phyloP scores from a whole-genome alignment of 345 rosid species.

The Corchorus olitorius region DNA sequence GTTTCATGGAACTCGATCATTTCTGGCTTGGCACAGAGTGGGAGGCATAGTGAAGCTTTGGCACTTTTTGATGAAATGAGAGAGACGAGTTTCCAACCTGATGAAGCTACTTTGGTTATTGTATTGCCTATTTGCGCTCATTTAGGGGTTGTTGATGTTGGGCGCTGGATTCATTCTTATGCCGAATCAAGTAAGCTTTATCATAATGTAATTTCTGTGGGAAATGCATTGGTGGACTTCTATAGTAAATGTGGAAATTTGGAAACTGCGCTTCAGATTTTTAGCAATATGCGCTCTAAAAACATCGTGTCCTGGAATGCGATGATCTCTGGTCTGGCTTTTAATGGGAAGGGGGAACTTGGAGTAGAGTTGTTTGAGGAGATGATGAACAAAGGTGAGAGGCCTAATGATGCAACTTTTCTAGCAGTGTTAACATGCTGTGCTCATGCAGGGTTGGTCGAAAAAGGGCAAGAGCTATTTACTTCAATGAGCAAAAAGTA shows the following conservation, averaged over 20 bases:
- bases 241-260: slow-evolving; percentile 61
- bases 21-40: slow-evolving; percentile 53
- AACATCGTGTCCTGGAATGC: slow-evolving; percentile 66
- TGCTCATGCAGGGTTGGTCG: slow-evolving; percentile 58
- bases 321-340: slow-evolving; percentile 68
- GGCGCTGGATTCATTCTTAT: slow-evolving; percentile 51
- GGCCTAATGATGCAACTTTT: slow-evolving; percentile 57
- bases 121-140: slow-evolving; percentile 68
- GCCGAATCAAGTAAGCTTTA: slow-evolving; percentile 50
- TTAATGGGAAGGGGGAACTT: slow-evolving; percentile 54
- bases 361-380: slow-evolving; percentile 57
- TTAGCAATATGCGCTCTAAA: slow-evolving; percentile 49
- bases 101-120: slow-evolving; percentile 63
- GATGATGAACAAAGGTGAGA: slow-evolving; percentile 46
- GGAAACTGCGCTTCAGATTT: slow-evolving; percentile 47
- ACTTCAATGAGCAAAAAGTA: slow-evolving; percentile 43
- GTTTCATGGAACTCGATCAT: slow-evolving; percentile 77
- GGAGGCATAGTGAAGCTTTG: slow-evolving; percentile 63
- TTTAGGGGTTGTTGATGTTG: slow-evolving; percentile 52
- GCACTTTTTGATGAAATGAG: slow-evolving; percentile 60
- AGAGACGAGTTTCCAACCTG: slow-evolving; percentile 54
- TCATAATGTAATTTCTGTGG: slow-evolving; percentile 44
- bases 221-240: slow-evolving; percentile 67
- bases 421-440: slow-evolving; percentile 64
- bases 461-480: slow-evolving; percentile 52